Conservation (phyloP, 768 basidiomycete species). For the Sporobolomyces pararoseus region DNA sequence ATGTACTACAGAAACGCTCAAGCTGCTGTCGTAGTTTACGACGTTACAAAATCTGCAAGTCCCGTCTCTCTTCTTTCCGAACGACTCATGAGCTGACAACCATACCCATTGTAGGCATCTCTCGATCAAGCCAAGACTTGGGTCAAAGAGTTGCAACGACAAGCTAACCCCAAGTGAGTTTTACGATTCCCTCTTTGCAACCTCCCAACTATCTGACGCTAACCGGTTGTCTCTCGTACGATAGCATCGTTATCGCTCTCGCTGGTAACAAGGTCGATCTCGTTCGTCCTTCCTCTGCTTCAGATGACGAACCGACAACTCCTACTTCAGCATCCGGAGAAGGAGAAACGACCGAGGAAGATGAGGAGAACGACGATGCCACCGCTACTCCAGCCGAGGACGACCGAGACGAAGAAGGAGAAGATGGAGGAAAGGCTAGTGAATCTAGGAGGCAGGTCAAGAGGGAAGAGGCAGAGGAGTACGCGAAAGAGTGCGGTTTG, state of each 20-base stretch:
- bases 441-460: constrained; percentile 84
- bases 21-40: constrained; percentile 96
- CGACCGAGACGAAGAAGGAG: constrained; percentile 56
- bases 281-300: constrained; percentile 24
- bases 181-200: background rate
- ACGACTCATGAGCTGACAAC: too few relatives aligned
- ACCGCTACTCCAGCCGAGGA: constrained; percentile 64
- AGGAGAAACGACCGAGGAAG: constrained; percentile 13
- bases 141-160: constrained; percentile 98
- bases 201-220: background rate
- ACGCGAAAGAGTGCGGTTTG: constrained; percentile 88
- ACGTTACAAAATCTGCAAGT: constrained; percentile 70
- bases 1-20: constrained; percentile 90
- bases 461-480: constrained; percentile 90
- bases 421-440: constrained; percentile 53
- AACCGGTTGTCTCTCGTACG: background rate
- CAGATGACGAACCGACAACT: constrained; percentile 30
- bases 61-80: constrained; percentile 51
- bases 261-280: constrained; percentile 97
- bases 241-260: constrained; percentile 73
- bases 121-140: constrained; percentile 98
- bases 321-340: constrained; percentile 12
- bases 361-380: constrained; percentile 85
- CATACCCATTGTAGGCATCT: too few relatives aligned
- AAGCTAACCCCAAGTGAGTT: constrained; percentile 93